A percentile compares a stretch with the other conserved stretches of the same genome.
Evolutionary conservation across 2,329 filamentous ascomycete genomes (phyloP).

Genomic region (Alternaria sp.): DNA sequence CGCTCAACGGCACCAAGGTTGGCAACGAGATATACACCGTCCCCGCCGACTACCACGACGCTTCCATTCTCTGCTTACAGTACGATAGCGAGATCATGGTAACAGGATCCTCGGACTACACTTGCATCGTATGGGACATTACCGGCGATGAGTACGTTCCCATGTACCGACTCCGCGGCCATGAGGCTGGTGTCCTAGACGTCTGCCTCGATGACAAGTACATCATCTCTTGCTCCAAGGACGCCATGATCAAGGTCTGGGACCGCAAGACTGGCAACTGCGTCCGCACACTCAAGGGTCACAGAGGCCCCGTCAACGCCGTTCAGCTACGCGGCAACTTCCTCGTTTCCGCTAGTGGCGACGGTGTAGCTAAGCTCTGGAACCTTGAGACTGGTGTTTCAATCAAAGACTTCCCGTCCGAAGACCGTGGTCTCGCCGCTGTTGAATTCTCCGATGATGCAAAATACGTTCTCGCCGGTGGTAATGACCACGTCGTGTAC

Average conservation of each 20-base stretch:
- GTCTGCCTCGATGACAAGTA: constrained; percentile 90
- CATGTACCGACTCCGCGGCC: constrained; percentile 76
- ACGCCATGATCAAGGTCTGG: constrained; percentile 93
- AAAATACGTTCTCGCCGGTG: constrained; percentile 89
- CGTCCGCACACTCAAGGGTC: constrained; percentile 80
- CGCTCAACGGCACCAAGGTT: constrained; percentile 55
- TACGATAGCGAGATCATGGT: constrained; percentile 93
- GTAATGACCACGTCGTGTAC: constrained; percentile 94
- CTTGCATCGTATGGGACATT: constrained; percentile 90
- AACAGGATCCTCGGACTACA: constrained; percentile 90
- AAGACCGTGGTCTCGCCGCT: constrained; percentile 92
- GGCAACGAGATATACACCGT: constrained; percentile 56
- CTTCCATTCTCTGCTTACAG: constrained; percentile 92
- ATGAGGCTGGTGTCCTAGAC: constrained; percentile 89
- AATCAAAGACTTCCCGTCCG: constrained; percentile 87
- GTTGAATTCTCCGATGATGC: constrained; percentile 96
- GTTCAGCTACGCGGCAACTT: constrained; percentile 93
- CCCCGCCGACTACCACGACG: constrained; percentile 73
- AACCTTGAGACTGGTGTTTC: constrained; percentile 87
- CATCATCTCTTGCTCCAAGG: constrained; percentile 97
- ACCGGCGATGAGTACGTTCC: constrained; percentile 70
- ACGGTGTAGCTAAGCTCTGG: constrained; percentile 94
- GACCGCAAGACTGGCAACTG: constrained; percentile 79
- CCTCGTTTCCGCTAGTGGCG: constrained; percentile 90
- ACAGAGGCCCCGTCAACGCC: constrained; percentile 92